Percentiles rank a stretch among this genome's conserved stretches.
Evolutionary conservation across 371 early-diverging fungal species (phyloP).

Genomic region (Apophysomyces trapeziformis): DNA sequence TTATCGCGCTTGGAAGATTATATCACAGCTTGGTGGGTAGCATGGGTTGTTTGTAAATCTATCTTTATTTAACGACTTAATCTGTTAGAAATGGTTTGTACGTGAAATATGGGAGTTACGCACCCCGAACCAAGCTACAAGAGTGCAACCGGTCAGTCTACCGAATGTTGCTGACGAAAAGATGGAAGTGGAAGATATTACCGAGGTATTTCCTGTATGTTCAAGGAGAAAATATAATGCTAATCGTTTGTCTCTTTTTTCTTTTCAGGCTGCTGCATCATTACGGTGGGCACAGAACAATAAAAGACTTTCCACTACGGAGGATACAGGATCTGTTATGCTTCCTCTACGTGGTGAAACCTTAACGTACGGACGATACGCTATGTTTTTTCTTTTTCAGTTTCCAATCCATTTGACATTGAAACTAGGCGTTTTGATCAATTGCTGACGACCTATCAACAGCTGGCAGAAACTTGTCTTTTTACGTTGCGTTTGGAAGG

Average conservation of each 20-base stretch:
- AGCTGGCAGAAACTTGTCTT: slow-evolving; percentile 78
- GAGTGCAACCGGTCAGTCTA: slow-evolving; percentile 19
- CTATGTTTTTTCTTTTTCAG: background rate
- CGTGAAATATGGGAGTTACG: slow-evolving; percentile 70
- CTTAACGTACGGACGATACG: slow-evolving; percentile 28
- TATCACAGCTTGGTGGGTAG: slow-evolving; percentile 78
- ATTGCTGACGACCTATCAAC: slow-evolving; percentile 65
- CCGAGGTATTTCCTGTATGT: background rate
- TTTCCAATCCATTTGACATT: background rate
- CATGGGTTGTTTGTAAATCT: slow-evolving; percentile 11
- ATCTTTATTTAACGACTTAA: slow-evolving; percentile 1
- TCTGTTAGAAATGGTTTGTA: slow-evolving; percentile 71
- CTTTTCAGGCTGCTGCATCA: slow-evolving; percentile 13
- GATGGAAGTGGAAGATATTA: background rate
- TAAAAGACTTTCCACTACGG: slow-evolving; percentile 12
- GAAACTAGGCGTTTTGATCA: slow-evolving; percentile 53
- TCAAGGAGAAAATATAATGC: background rate
- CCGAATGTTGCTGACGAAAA: slow-evolving; percentile 24
- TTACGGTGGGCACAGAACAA: slow-evolving; percentile 21
- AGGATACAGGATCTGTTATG: slow-evolving; percentile 18
- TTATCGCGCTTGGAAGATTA: slow-evolving; percentile 75
- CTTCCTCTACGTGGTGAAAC: slow-evolving; percentile 48
- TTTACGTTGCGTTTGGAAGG: slow-evolving; percentile 84
- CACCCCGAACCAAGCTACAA: slow-evolving; percentile 24
- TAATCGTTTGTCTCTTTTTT: background rate